Evolutionary conservation across 805 yeast species (phyloP), one percentile per base, ranked within the genome.

Genomic region (Candida lessepsii): DNA sequence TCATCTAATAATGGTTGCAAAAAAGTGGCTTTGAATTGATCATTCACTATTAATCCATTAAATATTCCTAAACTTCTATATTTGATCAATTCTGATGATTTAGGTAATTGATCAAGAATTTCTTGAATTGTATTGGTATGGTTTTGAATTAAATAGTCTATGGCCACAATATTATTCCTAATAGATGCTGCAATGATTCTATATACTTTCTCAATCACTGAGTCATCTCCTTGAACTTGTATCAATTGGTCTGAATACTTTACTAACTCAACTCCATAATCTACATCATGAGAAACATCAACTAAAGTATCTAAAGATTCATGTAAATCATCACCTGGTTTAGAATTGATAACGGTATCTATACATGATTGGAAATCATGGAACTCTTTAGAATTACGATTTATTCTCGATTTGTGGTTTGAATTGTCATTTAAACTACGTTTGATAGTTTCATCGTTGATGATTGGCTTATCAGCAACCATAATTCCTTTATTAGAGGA

Each of bases 121-220:
- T 15, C 16, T 3, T 29, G 14, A 3, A 43, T 27, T 31, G 59
- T 58, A 18, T 61, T 47, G 10, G 43, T 41, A 32, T 57, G 57
- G 11, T 17, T 40, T 4, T 46, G 40, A 24, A 63, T 42, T 10
- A 74, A 61, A 39, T 67, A 67, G 2, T 58, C 58, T 2, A 72
- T 47, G 0, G 89, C 88, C 2, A 73, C 75, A 2, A 78, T 80
- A 54, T 89, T 89, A 56, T 88, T 88, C 51, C 96, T 71, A 32
- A 88, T 58, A 4, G 90, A 61, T 4, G 86, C 71, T 0, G 85
- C 81, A 42, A 89, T 65, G 20, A 83, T 67, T 45, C 88, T 67
- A 10, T 79, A 73, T 1, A 80, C 58, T 31, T 74, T 51, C 42
- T 87, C 93, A 13, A 9, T 31, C n/a, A n/a, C n/a, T n/a, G n/a